Conservation (phyloP, 495 filamentous ascomycete genomes). For the Penicillium cinerascens region DNA sequence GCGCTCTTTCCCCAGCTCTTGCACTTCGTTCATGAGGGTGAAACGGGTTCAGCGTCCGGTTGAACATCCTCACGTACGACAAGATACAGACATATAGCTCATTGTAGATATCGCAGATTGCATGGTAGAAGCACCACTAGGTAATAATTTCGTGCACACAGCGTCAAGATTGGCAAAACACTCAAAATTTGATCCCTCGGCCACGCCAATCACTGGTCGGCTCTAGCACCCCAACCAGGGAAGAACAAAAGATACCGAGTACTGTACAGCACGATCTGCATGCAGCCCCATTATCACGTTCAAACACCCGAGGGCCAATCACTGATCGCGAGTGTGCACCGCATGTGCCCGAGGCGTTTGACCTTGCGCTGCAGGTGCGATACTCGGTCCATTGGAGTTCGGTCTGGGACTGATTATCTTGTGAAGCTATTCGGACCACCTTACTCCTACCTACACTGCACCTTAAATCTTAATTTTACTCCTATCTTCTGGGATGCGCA, state of each 20-base stretch:
- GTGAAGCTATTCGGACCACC: background rate
- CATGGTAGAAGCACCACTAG: background rate
- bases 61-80: background rate
- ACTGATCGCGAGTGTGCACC: background rate
- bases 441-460: too few species aligned
- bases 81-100: background rate
- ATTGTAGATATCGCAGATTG: background rate
- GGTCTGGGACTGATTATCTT: background rate
- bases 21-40: background rate
- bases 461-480: background rate
- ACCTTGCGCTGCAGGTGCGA: background rate
- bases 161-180: background rate
- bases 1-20: background rate
- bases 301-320: background rate
- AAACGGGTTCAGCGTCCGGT: background rate
- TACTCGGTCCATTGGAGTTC: background rate
- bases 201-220: background rate
- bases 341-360: background rate
- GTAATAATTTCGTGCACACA: background rate
- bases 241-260: background rate
- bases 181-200: constrained; percentile 11
- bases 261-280: constrained; percentile 1
- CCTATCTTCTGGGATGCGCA: background rate
- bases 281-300: background rate
- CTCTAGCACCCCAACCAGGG: background rate